Evolutionary conservation across 2,329 filamentous ascomycete species (phyloP).

Genomic region (Colletotrichum noveboracense): DNA sequence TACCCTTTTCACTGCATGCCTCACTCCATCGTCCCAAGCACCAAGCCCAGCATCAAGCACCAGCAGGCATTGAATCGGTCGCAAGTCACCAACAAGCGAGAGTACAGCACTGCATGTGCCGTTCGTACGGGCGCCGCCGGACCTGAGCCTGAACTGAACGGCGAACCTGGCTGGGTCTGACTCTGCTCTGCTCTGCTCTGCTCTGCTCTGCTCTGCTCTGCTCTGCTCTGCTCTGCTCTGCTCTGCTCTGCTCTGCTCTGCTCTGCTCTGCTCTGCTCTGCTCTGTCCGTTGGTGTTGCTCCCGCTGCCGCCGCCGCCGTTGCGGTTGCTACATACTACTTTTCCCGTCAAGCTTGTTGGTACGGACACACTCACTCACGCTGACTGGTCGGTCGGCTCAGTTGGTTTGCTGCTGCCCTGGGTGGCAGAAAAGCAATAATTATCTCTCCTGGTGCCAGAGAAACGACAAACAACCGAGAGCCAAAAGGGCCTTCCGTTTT

Average conservation of each 20-base stretch:
- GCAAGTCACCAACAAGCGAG: not conserved
- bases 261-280: not conserved
- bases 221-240: not conserved
- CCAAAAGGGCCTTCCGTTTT: slow-evolving; percentile 7
- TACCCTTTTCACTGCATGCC: not conserved
- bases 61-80: not conserved
- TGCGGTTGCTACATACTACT: not conserved
- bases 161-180: not conserved
- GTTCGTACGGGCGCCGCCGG: slow-evolving; percentile 5
- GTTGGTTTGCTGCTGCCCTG: slow-evolving; percentile 1
- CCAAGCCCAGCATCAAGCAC: not conserved
- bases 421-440: slow-evolving; percentile 22
- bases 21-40: not conserved
- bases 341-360: not conserved
- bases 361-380: not conserved
- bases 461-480: slow-evolving; percentile 20
- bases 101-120: slow-evolving; percentile 7
- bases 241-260: not conserved
- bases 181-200: not conserved
- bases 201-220: not conserved
- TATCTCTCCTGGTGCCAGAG: slow-evolving; percentile 17
- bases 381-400: slow-evolving; percentile 5
- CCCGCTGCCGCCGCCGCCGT: not conserved
- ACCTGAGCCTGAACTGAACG: not conserved
- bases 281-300: not conserved